Evolutionary conservation across 2,329 filamentous ascomycete genomes (phyloP), one percentile per base, ranked within the genome.

Genomic region (Amauroascus verrucosus): DNA sequence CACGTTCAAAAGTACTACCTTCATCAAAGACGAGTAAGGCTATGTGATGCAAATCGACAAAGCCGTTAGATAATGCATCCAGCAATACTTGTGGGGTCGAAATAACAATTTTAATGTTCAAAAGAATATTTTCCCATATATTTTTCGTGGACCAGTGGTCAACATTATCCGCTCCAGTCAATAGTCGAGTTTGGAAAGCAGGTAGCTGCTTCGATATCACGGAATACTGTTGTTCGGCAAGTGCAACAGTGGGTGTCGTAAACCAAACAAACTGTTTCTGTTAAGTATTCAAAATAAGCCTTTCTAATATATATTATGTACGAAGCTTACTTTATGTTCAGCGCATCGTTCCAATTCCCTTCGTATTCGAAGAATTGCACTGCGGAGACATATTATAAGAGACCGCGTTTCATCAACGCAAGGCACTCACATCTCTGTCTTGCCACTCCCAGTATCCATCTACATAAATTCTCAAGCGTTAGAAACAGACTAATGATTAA

Each of bases 401-500:
- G 3, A 44, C 6, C 22, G 40, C 43, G 50, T n/a, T 13, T 24
- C 26, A 35, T 14, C 16, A 13, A 16, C 6, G 13, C 20, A 7
- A n/a, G 35, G 18, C 13, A 46, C 40, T 9, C 76, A 87, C 84
- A 89, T 79, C 59, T 85, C 82, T 2, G 86, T 89, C 65, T 90
- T 90, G 1, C 86, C 86, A 58, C 80, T 87, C 1, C 86, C 86
- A 0, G 86, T 90, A 57, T 86, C 85, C 85, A 89, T 89, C 84
- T 85, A 52, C 24, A 48, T 38, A 28, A n/a, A 41, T 14, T 44
- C 38, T 16, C 51, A 37, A 24, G 49, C 37, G 22, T 56, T 40
- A 55, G 44, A 41, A 33, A 28, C 8, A 9, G 13, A 1, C n/a
- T 14, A 26, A 14, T 35, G 18, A 32, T 9, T 11, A 30, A 30